Evolutionary conservation across 2,329 filamentous ascomycete species (phyloP), one percentile per base, ranked within the genome.

Genomic region (Penicillium sp.): DNA sequence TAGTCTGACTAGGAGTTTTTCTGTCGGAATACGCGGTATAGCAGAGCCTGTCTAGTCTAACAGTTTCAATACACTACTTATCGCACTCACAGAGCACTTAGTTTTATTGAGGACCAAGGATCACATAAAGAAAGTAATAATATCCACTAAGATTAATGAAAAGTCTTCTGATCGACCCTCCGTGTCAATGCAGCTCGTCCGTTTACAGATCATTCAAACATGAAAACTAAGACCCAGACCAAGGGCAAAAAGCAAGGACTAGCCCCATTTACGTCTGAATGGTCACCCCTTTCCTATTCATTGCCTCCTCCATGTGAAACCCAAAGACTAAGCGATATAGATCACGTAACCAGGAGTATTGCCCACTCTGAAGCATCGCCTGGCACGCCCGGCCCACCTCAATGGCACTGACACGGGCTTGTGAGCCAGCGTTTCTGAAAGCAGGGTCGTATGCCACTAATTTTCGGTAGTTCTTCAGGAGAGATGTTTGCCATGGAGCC

Each of bases 271-370:
- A 75, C 26, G 67, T 67, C 58, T 75, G 71, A 56, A 75, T 69
- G n/a, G 61, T 63, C 11, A 87, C 78, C 52, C 81, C 84, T 66
- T 89, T 88, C 60, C 87, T 80, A 50, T 80, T 77, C 43, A 88
- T 85, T 1, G 85, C 87, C 65, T 96, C 92, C 51, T 96, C 91
- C 14, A 91, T 75, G 44, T 88, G 84, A 67, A 93, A 93, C 3
- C 91, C 89, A 71, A 95, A 96, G 2, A 96, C 91, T 36, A 93
- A 81, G 49, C 85, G 83, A 76, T 90, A 97, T 13, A 97, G 79
- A 65, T 96, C 92, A 46, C 86, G 81, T 59, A 97, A 77, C 81
- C 93, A 97, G 8, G 79, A 79, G 72, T 94, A 94, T 64, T 92
- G 86, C 52, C 85, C 82, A 24, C 84, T 86, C 52, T 85, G 80